Evolutionary conservation across 1,284 basidiomycete genomes (phyloP).

Genomic region (Ustilago loliicola): DNA sequence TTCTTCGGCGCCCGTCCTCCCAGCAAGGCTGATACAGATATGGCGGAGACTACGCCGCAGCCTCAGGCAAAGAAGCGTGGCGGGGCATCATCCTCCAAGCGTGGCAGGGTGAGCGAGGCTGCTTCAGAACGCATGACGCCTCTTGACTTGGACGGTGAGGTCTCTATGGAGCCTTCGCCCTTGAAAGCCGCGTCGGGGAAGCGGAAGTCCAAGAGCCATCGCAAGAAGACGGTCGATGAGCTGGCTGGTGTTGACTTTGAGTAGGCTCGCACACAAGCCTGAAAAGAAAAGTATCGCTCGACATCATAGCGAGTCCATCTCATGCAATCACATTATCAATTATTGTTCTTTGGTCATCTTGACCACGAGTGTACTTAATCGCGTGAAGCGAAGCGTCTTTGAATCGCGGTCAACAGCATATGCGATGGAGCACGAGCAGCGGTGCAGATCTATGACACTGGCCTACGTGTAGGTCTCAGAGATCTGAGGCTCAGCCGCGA

Average conservation of each 20-base stretch:
- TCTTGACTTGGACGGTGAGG: slow-evolving; percentile 35
- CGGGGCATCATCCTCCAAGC: slow-evolving; percentile 20
- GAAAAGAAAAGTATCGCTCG: not conserved
- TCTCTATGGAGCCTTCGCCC: slow-evolving; percentile 26
- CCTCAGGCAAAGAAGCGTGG: slow-evolving; percentile 37
- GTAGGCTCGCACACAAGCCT: slow-evolving; percentile 2
- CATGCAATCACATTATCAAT: not conserved
- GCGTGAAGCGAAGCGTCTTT: no score
- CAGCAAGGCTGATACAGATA: slow-evolving; percentile 43
- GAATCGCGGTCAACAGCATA: not conserved
- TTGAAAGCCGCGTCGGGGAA: slow-evolving; percentile 22
- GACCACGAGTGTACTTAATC: not conserved
- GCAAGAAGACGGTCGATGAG: slow-evolving; percentile 57
- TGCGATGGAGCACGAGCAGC: not conserved
- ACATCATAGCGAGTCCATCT: not conserved
- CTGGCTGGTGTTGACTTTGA: slow-evolving; percentile 40
- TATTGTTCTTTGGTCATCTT: not conserved
- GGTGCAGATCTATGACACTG: not conserved
- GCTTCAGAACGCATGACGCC: slow-evolving; percentile 46
- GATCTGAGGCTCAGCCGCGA: no score
- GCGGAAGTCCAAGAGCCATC: slow-evolving; percentile 53
- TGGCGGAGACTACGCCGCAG: slow-evolving; percentile 53
- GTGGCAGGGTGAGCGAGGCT: slow-evolving; percentile 36
- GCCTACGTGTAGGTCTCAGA: no score
- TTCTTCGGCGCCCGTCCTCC: slow-evolving; percentile 65